A percentile compares a stretch with the other conserved stretches of the same genome.
phyloP scores from a whole-genome alignment of 176 grass and related monocot species.

The Triticum aestivum region IWGSC_CS_RefSeq_v2.1 NC_057801.1:82422560-82423059 shows the following conservation, averaged over 20 bases:
- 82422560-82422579: no score
- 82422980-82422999: slow-evolving; percentile 32
- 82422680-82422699: no score
- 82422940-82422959: neutral
- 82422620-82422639: no score
- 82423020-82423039: slow-evolving; percentile 41
- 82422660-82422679: no score
- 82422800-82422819: neutral
- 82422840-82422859: neutral
- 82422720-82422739: no score
- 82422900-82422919: neutral
- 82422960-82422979: neutral
- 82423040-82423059: slow-evolving; percentile 29
- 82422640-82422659: no score
- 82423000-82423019: neutral
- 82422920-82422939: neutral
- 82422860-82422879: neutral
- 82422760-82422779: no score
- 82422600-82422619: no score
- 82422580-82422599: no score
- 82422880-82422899: neutral
- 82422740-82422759: no score
- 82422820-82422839: neutral
- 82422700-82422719: no score
- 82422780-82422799: neutral